Evolutionary conservation across 2,329 filamentous ascomycete genomes (phyloP), one percentile per base, ranked within the genome.

Genomic region (Cladosporium sp.): DNA sequence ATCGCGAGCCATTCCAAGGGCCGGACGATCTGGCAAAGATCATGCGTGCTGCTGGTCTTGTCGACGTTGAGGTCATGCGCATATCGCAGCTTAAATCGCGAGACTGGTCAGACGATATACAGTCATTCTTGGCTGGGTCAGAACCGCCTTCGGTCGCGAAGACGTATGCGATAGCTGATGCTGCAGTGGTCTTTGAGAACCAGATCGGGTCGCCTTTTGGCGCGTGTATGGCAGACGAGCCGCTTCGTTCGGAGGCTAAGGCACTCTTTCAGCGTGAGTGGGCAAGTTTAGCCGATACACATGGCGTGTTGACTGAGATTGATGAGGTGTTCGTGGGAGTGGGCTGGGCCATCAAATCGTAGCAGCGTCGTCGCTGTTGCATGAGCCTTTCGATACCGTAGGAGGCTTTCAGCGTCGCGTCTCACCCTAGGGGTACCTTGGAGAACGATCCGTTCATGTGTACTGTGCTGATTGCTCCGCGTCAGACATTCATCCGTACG

Each of bases 241-340:
- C 76, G 23, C 69, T 76, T 8, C 66, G 73, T 48, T 71, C 72
- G 39, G 71, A 76, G 65, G 79, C 79, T 2, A 72, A 75, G 48
- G 67, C 65, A 2, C 23, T 74, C 11, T 75, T 75, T 58, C 43
- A 56, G 34, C 67, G 70, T 48, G 78, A 80, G 56, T 80, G 77
- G 78, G 72, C 72, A 28, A 76, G 76, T 43, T 32, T 78, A 51
- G 76, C 76, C 4, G 65, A 72, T 46, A 72, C 72, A 13, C 70
- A 77, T 58, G 78, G 77, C 14, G 76, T 76, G 57, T 71, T 80
- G 4, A 73, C 75, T 51, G 77, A 79, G 61, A 69, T 79, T 10
- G 78, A 80, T 64, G 72, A 74, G 2, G 78, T 80, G 0, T 80
- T 76, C 58, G 69, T 81, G 4, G 77, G 70, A 3, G 66, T 79